Evolutionary conservation across 2,329 filamentous ascomycete genomes (phyloP).

Genomic region (Trichoderma brevicompactum): DNA sequence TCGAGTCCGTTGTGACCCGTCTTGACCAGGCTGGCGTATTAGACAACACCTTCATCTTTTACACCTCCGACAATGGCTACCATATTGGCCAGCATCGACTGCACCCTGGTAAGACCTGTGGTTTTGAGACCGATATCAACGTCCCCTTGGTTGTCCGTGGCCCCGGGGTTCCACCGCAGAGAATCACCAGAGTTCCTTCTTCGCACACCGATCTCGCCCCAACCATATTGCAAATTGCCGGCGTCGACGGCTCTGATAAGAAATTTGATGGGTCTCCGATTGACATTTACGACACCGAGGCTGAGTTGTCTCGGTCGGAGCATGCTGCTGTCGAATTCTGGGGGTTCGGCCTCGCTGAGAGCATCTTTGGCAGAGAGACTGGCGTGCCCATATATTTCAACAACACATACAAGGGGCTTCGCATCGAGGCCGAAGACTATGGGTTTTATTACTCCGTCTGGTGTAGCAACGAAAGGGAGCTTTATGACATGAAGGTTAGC

Average conservation of each 20-base stretch:
- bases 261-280: conserved; percentile 61
- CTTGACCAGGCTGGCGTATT: conserved; percentile 50
- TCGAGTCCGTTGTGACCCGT: conserved; percentile 49
- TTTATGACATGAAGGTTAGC: conserved; percentile 62
- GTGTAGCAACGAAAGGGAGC: conserved; percentile 70
- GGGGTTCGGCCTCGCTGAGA: conserved; percentile 51
- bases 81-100: conserved; percentile 64
- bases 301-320: conserved; percentile 45
- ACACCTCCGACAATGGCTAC: conserved; percentile 64
- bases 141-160: conserved; percentile 62
- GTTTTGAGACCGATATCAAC: conserved; percentile 63
- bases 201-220: conserved; percentile 68
- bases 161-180: conserved; percentile 52
- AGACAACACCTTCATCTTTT: conserved; percentile 64
- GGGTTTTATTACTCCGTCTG: conserved; percentile 69
- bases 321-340: conserved; percentile 64
- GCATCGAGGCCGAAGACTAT: conserved; percentile 59
- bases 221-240: conserved; percentile 56
- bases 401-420: conserved; percentile 66
- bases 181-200: conserved; percentile 52
- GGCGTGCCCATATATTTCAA: conserved; percentile 36
- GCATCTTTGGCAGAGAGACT: conserved; percentile 35
- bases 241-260: conserved; percentile 46
- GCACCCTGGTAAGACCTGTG: conserved; percentile 61
- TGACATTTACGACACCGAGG: conserved; percentile 42